Evolutionary conservation across 2,329 filamentous ascomycete species (phyloP), one percentile per base, ranked within the genome.

Genomic region (Ascochyta pisi): DNA sequence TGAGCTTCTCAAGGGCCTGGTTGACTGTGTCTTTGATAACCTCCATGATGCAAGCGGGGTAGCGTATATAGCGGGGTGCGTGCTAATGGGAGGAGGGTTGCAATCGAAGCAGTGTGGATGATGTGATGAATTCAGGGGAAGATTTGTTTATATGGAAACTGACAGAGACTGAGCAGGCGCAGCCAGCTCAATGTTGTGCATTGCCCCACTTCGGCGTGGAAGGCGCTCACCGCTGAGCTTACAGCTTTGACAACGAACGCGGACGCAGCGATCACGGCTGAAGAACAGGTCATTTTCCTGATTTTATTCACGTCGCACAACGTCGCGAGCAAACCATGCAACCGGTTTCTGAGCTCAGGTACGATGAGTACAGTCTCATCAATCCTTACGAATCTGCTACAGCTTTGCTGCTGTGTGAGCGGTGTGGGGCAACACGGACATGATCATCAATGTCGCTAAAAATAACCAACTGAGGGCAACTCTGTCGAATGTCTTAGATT

Each of bases 11-110:
- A 49, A 79, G 73, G 50, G 78, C 69, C 56, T 66, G 75, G 71
- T 75, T 77, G 59, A 77, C 67, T 51, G 69, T 70, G 50, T 75
- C 74, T 61, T 76, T 78, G 58, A 79, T 73, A 48, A 77, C 71
- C 39, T 76, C 73, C 66, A 78, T 78, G 73, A 74, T 77, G 65
- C 47, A 65, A 61, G 63, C 64, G 70, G 62, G 70, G 63, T 65
- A 66, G 50, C 49, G 51, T 43, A 53, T 58, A 19, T 61, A 24
- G 51, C 42, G 51, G 60, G 42, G 58, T 43, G 31, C 52, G 40
- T 50, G 47, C 61, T 50, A 42, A 46, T 48, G 46, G 23, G 42
- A 33, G 48, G 16, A n/a, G 29, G 47, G 57, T 40, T 50, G 54
- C 42, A 61, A 55, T 60, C 58, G 60, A 5, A 54, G 50, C 31